Evolutionary conservation across 2,329 filamentous ascomycete species (phyloP).

Genomic region (Hymenotorrendiella dingleyae): DNA sequence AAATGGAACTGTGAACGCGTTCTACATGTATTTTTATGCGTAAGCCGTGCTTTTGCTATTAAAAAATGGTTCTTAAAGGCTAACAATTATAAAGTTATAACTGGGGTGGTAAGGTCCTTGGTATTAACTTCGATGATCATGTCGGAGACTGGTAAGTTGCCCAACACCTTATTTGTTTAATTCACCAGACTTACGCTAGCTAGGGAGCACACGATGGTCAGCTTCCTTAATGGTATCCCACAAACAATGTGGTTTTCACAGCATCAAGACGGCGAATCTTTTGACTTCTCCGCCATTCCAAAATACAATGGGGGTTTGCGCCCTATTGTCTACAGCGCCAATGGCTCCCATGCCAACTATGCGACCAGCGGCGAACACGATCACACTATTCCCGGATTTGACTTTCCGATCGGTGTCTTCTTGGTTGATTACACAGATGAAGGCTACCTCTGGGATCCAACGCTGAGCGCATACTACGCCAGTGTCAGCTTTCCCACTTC

Average conservation of each 20-base stretch:
- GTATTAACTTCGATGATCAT: too few relatives aligned
- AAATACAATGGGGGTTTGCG: slow-evolving; percentile 61
- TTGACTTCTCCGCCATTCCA: slow-evolving; percentile 79
- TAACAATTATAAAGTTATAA: too few relatives aligned
- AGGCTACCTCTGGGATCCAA: slow-evolving; percentile 63
- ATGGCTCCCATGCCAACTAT: slow-evolving; percentile 66
- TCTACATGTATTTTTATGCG: slow-evolving; percentile 25
- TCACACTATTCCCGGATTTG: too few relatives aligned
- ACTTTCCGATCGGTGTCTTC: too few relatives aligned
- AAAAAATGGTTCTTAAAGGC: too few relatives aligned
- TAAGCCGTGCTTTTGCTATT: too few relatives aligned
- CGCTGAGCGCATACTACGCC: slow-evolving; percentile 47
- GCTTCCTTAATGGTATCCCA: slow-evolving; percentile 77
- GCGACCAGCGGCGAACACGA: slow-evolving; percentile 55
- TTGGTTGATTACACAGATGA: slow-evolving; percentile 57
- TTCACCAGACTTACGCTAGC: background rate
- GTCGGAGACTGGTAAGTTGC: slow-evolving; percentile 49
- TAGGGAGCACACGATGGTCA: slow-evolving; percentile 77
- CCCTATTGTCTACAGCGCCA: slow-evolving; percentile 62
- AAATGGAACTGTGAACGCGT: slow-evolving; percentile 35
- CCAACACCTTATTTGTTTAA: too few relatives aligned
- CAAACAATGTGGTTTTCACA: slow-evolving; percentile 83
- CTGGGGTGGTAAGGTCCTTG: too few relatives aligned
- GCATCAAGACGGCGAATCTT: slow-evolving; percentile 78
- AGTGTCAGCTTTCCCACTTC: slow-evolving; percentile 17